These are phyloP conservation scores for Pelargonium citronellum DNA, from an alignment of 441 rosid genomes.

Conservation along the genomic window DNA sequence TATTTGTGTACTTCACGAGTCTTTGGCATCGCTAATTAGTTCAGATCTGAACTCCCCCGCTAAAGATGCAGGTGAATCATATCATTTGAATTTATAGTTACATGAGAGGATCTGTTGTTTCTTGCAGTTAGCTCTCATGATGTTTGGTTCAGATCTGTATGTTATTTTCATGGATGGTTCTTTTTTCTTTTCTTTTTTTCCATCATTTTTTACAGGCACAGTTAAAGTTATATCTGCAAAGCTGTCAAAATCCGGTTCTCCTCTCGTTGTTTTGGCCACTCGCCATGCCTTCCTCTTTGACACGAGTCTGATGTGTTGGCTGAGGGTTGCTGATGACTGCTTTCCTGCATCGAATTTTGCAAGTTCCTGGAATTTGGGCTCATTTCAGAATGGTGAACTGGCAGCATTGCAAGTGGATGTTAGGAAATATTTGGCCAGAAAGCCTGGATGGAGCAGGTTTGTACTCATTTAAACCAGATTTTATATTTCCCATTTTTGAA, in stretches of 20 bases:
- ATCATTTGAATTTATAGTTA: constrained; percentile 5
- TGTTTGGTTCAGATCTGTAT: not conserved
- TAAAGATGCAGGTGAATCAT: constrained; percentile 35
- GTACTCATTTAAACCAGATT: constrained; percentile 20
- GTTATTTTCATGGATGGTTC: not conserved
- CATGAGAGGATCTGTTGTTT: constrained; percentile 4
- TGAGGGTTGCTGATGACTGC: constrained; percentile 95
- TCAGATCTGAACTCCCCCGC: constrained; percentile 46
- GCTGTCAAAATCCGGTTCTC: constrained; percentile 85
- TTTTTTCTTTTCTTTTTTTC: constrained; percentile 7
- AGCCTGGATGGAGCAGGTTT: constrained; percentile 98
- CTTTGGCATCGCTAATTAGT: constrained; percentile 64
- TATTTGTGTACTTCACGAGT: constrained; percentile 67
- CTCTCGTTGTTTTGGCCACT: constrained; percentile 87
- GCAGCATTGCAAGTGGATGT: constrained; percentile 91
- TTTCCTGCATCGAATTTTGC: constrained; percentile 94
- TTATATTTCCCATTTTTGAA: not conserved
- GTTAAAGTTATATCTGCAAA: constrained; percentile 84
- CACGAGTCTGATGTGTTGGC: constrained; percentile 83
- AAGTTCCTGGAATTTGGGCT: constrained; percentile 85
- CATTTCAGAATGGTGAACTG: constrained; percentile 78
- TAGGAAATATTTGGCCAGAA: constrained; percentile 86
- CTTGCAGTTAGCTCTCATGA: not conserved
- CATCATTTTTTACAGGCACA: constrained; percentile 45
- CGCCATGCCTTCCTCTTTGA: constrained; percentile 93